These are phyloP conservation scores for Cladosporium phlei DNA, from an alignment of 2,329 filamentous ascomycete genomes.

Conservation along the genomic window DNA sequence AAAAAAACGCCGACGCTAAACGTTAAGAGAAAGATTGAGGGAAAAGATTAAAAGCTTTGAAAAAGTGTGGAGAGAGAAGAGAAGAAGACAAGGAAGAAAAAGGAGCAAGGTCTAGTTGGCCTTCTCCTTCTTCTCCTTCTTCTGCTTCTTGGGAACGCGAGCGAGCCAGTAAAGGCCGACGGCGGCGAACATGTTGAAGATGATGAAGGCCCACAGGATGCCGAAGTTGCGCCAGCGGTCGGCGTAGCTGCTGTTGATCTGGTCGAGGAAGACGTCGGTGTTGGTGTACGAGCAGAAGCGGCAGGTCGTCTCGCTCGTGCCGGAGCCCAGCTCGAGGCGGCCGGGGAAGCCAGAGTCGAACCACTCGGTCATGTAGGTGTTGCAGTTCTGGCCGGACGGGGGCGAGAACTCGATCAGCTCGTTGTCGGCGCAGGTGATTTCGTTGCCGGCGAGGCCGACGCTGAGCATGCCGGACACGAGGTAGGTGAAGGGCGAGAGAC, in stretches of 20 bases:
- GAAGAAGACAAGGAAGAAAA: background rate
- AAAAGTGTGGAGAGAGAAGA: too few relatives aligned
- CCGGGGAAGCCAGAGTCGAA: conserved; percentile 22
- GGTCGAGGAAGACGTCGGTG: conserved; percentile 41
- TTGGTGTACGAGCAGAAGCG: conserved; percentile 37
- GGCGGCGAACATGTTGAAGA: conserved; percentile 49
- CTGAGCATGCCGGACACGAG: conserved; percentile 68
- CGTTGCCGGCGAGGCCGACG: conserved; percentile 62
- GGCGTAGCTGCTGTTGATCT: conserved; percentile 40
- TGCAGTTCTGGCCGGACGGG: conserved; percentile 42
- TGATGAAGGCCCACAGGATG: conserved; percentile 49
- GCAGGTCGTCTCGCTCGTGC: conserved; percentile 33
- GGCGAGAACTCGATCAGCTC: conserved; percentile 67
- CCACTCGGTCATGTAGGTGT: conserved; percentile 36
- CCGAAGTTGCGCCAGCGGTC: conserved; percentile 52
- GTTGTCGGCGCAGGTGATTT: conserved; percentile 61
- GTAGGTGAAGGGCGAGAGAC: conserved; percentile 77
- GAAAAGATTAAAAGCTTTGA: too few relatives aligned
- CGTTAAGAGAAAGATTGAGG: too few relatives aligned
- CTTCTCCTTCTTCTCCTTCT: conserved; percentile 40
- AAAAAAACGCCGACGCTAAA: too few relatives aligned
- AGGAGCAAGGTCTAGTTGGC: background rate
- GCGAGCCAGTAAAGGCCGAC: conserved; percentile 51
- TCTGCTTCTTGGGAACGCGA: conserved; percentile 48
- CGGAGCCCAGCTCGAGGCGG: background rate